Evolutionary conservation across 116 monocot genomes (phyloP), one percentile per base, ranked within the genome.

Genomic region (Zostera marina): DNA sequence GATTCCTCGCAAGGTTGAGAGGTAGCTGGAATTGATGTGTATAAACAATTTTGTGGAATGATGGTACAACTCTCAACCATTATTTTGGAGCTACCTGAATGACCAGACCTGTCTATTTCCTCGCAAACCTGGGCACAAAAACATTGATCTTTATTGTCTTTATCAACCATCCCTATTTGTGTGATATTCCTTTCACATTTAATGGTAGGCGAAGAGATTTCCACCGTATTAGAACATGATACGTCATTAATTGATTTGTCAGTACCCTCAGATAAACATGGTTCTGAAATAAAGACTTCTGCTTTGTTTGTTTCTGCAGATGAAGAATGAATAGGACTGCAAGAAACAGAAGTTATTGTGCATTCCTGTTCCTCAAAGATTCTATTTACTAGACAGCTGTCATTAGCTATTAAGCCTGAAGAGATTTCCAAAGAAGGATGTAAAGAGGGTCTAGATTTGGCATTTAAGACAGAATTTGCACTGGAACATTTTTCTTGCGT

Each of bases 401-500:
- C 46, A 32, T 43, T 47, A 40, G 26, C 49, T 54, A 52, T 72
- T 38, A 23, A 62, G 67, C 68, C 59, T 21, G 71, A 63, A 67
- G 51, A 66, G 46, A 22, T 16, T 73, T 60, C 65, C 8, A 22
- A 21, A 22, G 60, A 44, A n/a, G 43, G 64, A 21, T 42, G 60
- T 60, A 62, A 49, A 32, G 67, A 17, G 7, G 24, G 47, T 54
- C n/a, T 62, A 23, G 51, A 65, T 54, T 32, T 1, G 24, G 40
- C 64, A 49, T 40, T 63, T 44, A 59, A 12, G 43, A 44, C n/a
- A 9, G 21, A 10, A 22, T 42, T 59, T 43, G 42, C 19, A 12
- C 17, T 59, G 22, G 22, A 41, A 5, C 41, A 20, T 44, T 59
- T 17, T 43, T 42, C 22, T 13, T 19, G 42, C 16, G 22, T 9